Evolutionary conservation across 257 asterid genomes (phyloP).

Genomic region (Scutellaria minor): DNA sequence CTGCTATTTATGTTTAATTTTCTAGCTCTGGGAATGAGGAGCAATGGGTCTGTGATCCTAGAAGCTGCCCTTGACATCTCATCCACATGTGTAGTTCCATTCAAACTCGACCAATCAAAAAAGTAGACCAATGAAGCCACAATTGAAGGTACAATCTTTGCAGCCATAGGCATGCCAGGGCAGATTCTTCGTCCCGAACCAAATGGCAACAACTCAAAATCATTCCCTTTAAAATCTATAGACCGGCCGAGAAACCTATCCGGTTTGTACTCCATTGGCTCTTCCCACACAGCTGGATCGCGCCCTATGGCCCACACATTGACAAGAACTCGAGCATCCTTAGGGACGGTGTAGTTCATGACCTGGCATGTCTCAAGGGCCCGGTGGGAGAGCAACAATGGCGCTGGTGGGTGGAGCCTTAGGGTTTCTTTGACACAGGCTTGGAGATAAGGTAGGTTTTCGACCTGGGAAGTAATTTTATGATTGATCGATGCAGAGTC

Average conservation of each 20-base stretch:
- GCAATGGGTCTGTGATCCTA: slow-evolving; percentile 36
- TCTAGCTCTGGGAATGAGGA: slow-evolving; percentile 45
- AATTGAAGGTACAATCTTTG: slow-evolving; percentile 33
- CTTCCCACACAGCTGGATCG: slow-evolving; percentile 48
- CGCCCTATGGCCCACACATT: slow-evolving; percentile 52
- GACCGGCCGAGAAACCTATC: slow-evolving; percentile 44
- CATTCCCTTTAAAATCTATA: slow-evolving; percentile 51
- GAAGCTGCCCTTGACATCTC: slow-evolving; percentile 40
- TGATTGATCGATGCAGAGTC: slow-evolving; percentile 17
- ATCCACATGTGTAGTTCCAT: slow-evolving; percentile 22
- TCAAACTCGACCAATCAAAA: slow-evolving; percentile 45
- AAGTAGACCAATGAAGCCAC: slow-evolving; percentile 40
- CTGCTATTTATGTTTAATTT: slow-evolving; percentile 6
- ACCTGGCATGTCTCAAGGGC: slow-evolving; percentile 45
- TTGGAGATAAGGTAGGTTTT: slow-evolving; percentile 40
- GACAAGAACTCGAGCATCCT: slow-evolving; percentile 38
- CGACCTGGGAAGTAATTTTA: slow-evolving; percentile 1
- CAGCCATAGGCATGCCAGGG: slow-evolving; percentile 54
- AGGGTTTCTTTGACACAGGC: slow-evolving; percentile 54
- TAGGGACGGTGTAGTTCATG: slow-evolving; percentile 45
- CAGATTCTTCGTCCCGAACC: slow-evolving; percentile 62
- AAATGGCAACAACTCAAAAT: slow-evolving; percentile 51
- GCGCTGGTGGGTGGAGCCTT: slow-evolving; percentile 61
- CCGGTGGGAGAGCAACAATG: slow-evolving; percentile 43
- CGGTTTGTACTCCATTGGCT: slow-evolving; percentile 45